Evolutionary conservation across 257 asterid species (phyloP).

Genomic region (Fraxinus americana): DNA sequence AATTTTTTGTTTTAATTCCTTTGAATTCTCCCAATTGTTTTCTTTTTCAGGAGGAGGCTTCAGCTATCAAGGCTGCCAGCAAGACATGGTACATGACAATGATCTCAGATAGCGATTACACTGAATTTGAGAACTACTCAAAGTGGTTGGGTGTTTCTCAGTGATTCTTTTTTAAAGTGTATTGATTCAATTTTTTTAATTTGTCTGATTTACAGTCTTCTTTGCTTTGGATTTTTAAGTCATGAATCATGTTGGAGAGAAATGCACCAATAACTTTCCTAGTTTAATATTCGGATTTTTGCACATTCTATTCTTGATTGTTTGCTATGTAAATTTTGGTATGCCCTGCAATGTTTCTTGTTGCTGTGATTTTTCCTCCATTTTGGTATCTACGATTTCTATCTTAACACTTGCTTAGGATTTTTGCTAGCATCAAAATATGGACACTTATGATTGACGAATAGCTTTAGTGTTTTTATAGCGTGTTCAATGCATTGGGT

Average conservation of each 20-base stretch:
- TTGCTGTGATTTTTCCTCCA: too few relatives aligned
- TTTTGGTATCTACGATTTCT: too few relatives aligned
- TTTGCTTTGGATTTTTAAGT: slow-evolving; percentile 19
- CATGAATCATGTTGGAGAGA: slow-evolving; percentile 24
- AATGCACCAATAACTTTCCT: slow-evolving; percentile 2
- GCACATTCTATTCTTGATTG: too few relatives aligned
- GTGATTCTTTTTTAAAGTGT: slow-evolving; percentile 14
- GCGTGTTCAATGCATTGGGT: neutral
- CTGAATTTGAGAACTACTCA: slow-evolving; percentile 56
- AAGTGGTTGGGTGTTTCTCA: slow-evolving; percentile 60
- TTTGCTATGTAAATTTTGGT: too few relatives aligned
- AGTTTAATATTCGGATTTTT: neutral
- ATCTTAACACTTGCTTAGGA: too few relatives aligned
- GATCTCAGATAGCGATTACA: slow-evolving; percentile 59
- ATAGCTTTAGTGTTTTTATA: too few relatives aligned
- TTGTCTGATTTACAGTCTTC: slow-evolving; percentile 12
- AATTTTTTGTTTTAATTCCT: neutral
- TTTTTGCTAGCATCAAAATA: too few relatives aligned
- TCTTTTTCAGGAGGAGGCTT: slow-evolving; percentile 49
- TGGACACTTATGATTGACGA: too few relatives aligned
- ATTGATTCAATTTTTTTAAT: slow-evolving; percentile 18
- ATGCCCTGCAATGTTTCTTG: too few relatives aligned
- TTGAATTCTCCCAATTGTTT: neutral
- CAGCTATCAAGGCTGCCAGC: slow-evolving; percentile 40
- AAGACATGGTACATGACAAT: slow-evolving; percentile 59